Percentiles rank a stretch among this genome's conserved stretches.
These are phyloP conservation scores for Rhizopogon sp. DNA, from an alignment of 768 basidiomycete species.

Conservation along the genomic window DNA sequence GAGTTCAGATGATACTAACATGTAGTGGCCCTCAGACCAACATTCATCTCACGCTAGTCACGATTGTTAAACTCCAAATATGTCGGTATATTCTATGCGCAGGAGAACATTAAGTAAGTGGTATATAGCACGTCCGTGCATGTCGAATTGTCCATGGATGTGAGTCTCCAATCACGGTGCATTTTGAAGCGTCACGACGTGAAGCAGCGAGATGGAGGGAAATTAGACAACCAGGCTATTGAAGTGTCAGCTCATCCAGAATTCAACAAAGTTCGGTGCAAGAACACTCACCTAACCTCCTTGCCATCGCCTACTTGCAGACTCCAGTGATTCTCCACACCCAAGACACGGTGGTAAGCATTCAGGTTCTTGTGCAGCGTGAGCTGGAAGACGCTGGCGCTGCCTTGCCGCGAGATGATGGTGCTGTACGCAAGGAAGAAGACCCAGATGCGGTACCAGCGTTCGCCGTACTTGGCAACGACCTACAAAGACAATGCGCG, in stretches of 20 bases:
- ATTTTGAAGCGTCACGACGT: no score
- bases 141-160: background rate
- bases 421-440: constrained; percentile 94
- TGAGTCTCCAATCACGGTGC: no score
- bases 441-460: constrained; percentile 91
- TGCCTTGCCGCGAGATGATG: constrained; percentile 86
- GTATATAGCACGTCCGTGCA: background rate
- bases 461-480: background rate
- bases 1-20: no score
- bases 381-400: constrained; percentile 92
- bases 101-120: background rate
- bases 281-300: constrained; percentile 3
- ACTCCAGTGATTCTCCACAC: constrained; percentile 75
- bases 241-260: background rate
- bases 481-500: constrained; percentile 12
- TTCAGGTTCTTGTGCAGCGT: constrained; percentile 98
- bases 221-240: background rate
- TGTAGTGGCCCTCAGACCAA: no score
- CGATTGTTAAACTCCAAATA: background rate
- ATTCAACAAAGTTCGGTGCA: background rate
- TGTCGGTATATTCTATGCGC: background rate
- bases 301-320: constrained; percentile 50
- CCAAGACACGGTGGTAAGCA: constrained; percentile 87
- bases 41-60: no score
- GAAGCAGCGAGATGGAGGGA: no score